Percentiles rank a stretch among this genome's conserved stretches.
phyloP scores from a whole-genome alignment of 805 yeast species.

The Saturnispora hagleri region DNA sequence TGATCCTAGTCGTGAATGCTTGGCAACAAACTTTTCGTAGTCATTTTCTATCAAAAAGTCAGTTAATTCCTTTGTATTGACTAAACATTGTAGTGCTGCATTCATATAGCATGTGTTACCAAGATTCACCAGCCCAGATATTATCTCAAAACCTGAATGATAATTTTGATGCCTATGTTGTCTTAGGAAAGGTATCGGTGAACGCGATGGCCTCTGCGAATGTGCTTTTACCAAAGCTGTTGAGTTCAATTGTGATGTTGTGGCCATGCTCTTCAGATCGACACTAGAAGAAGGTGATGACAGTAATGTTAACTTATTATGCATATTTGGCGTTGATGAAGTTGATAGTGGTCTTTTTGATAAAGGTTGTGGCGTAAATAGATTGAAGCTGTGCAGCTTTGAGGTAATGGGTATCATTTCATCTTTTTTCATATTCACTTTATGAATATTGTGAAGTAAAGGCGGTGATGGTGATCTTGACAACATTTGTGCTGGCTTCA shows the following conservation, averaged over 20 bases:
- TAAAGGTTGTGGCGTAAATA: not conserved
- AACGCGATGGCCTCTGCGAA: constrained; percentile 5
- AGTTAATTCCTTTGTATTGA: constrained; percentile 60
- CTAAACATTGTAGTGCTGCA: constrained; percentile 76
- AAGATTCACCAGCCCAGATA: constrained; percentile 68
- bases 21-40: constrained; percentile 60
- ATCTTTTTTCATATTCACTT: not conserved
- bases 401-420: not conserved
- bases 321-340: not conserved
- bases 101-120: constrained; percentile 95
- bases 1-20: constrained; percentile 66
- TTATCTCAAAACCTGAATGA: constrained; percentile 18
- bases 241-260: constrained; percentile 11
- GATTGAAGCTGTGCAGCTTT: not conserved
- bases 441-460: not conserved
- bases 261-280: constrained; percentile 3
- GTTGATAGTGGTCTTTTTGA: not conserved
- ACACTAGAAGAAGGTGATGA: not conserved
- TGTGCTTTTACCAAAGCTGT: constrained; percentile 10
- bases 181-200: not conserved
- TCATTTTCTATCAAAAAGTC: constrained; percentile 51
- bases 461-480: constrained; percentile 9
- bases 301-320: not conserved
- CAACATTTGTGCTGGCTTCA: not conserved
- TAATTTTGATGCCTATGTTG: not conserved